Conservation (phyloP, 2,329 filamentous ascomycete genomes). For the Fusarium nelsonii region DNA sequence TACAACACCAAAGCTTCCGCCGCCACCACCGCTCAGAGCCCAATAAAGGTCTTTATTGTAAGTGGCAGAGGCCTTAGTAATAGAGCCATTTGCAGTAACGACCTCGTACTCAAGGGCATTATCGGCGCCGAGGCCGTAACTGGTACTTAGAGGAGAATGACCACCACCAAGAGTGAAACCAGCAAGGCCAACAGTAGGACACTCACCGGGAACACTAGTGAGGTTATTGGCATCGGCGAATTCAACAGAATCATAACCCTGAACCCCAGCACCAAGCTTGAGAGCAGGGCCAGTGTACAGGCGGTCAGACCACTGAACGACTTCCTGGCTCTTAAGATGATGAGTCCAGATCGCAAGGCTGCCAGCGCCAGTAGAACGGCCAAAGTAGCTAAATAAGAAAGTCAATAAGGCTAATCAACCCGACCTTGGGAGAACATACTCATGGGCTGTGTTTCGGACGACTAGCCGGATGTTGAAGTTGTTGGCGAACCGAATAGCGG, state of each 20-base stretch:
- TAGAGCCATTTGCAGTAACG: neutral
- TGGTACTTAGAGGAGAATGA: conserved; percentile 64
- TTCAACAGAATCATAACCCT: conserved; percentile 60
- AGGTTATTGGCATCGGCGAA: neutral
- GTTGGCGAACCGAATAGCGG: conserved; percentile 54
- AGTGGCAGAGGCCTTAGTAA: neutral
- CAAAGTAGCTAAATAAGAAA: conserved; percentile 42
- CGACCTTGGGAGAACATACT: conserved; percentile 9
- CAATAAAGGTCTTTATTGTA: neutral
- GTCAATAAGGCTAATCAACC: neutral
- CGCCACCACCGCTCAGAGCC: neutral
- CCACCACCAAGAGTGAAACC: conserved; percentile 72
- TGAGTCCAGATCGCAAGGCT: conserved; percentile 57
- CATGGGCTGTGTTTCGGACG: conserved; percentile 52
- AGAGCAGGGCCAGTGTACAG: conserved; percentile 45
- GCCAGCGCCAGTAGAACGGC: conserved; percentile 55
- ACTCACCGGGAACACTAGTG: conserved; percentile 56
- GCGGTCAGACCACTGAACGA: conserved; percentile 48
- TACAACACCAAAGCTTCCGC: neutral
- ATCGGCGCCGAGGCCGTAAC: conserved; percentile 69
- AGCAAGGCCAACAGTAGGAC: conserved; percentile 66
- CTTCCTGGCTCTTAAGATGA: conserved; percentile 58
- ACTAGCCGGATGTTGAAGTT: conserved; percentile 55
- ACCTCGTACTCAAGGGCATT: conserved; percentile 50
- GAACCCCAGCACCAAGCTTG: conserved; percentile 64